Percentiles rank a stretch among this genome's conserved stretches.
phyloP scores from a whole-genome alignment of 305 asterid genomes.

The Fraxinus xanthoxyloides region DNA sequence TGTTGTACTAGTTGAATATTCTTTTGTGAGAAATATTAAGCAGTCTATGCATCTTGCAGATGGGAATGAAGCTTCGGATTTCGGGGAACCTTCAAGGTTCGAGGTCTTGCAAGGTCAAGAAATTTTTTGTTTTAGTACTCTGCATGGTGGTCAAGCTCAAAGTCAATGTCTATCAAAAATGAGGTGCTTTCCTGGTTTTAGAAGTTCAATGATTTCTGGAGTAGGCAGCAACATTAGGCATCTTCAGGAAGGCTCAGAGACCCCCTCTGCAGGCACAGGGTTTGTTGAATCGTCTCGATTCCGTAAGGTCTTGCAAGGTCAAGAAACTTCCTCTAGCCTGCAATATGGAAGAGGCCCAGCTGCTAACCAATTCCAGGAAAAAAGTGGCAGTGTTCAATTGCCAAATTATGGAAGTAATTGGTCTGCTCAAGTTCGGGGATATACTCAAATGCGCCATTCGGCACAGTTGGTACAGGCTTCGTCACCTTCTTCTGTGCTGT shows the following conservation, averaged over 20 bases:
- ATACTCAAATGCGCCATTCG: slow-evolving; percentile 31
- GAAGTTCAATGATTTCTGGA: slow-evolving; percentile 30
- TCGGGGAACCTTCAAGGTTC: slow-evolving; percentile 75
- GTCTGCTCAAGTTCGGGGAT: slow-evolving; percentile 39
- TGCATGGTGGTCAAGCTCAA: slow-evolving; percentile 42
- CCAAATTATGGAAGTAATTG: slow-evolving; percentile 47
- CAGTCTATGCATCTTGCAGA: slow-evolving; percentile 36
- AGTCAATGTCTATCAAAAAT: slow-evolving; percentile 47
- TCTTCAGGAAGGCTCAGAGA: slow-evolving; percentile 36
- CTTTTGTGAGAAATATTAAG: neutral
- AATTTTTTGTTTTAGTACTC: slow-evolving; percentile 55
- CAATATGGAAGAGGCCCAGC: slow-evolving; percentile 44
- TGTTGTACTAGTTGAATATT: neutral
- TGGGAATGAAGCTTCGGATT: slow-evolving; percentile 59
- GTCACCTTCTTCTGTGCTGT: slow-evolving; percentile 53
- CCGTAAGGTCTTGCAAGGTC: slow-evolving; percentile 99
- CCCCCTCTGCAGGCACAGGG: slow-evolving; percentile 36
- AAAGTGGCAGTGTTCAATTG: slow-evolving; percentile 33
- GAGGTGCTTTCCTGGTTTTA: slow-evolving; percentile 45
- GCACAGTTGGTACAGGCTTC: slow-evolving; percentile 33
- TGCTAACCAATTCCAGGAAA: slow-evolving; percentile 34
- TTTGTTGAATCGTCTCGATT: slow-evolving; percentile 57
- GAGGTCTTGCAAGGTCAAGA: slow-evolving; percentile 99
- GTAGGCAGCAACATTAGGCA: slow-evolving; percentile 34
- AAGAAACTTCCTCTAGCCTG: slow-evolving; percentile 59